Evolutionary conservation across 2,329 filamentous ascomycete species (phyloP), one percentile per base, ranked within the genome.

Genomic region (Clonostachys chloroleuca): DNA sequence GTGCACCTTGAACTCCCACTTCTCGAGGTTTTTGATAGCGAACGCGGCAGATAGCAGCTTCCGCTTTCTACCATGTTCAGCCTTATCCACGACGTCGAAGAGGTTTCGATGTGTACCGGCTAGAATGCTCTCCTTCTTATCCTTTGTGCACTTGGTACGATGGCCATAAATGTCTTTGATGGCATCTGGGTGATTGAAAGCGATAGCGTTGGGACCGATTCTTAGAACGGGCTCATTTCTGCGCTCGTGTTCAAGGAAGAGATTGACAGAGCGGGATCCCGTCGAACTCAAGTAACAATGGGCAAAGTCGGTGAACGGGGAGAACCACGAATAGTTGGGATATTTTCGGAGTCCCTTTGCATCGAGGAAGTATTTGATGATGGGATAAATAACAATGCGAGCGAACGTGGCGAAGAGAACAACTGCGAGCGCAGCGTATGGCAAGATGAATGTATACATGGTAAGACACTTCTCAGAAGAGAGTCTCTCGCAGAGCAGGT

Each of bases 141-240:
- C 36, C 20, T 47, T 47, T 17, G 13, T 20, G 42, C 46, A 47
- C 9, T 39, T 16, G 9, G 46, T 44, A 6, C 33, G 34, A 37
- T 40, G 42, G 5, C 72, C 72, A 47, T 75, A 75, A 42, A 75
- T 75, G 34, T 74, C 70, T 52, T 74, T 74, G 53, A 74, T 72
- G 18, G 70, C 72, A 16, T 58, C 54, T 12, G 64, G 52, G 42
- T 66, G 62, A 6, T 62, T 60, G 51, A 67, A 74, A 0, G 71
- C 73, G 2, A 75, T 56, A 5, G 60, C 56, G 42, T 73, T 74
- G 6, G 71, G 71, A 1, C 70, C 71, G 5, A 65, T 33, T 10
- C 42, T 18, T 3, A 43, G 14, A 30, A 43, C 16, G 12, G 42
- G 17, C 17, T 20, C 17, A 12, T 18, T 18, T 8, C 36, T n/a